Base-by-base conservation (phyloP, 2,329 filamentous ascomycete species). In the Lachnum nothofagi region DNA sequence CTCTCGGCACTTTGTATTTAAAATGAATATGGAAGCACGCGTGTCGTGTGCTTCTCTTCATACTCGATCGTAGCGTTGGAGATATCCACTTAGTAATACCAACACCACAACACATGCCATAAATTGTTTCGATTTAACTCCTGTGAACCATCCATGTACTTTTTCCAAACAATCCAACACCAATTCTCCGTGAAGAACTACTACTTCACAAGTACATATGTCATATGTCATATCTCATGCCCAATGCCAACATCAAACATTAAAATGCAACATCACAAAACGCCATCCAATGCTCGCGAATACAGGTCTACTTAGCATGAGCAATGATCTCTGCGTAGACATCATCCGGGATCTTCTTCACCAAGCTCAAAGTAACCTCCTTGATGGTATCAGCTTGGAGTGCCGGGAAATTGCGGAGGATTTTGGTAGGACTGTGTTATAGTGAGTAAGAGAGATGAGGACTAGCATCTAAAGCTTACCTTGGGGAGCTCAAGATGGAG, bases 311-410 rank as follows among this genome's bases (percentile, higher is more conserved):
- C 62, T 85, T 86, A 5, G 91, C 91, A 67, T 98, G 93, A 34
- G 78, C 76, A 44, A 96, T 83, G 62, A 98, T 89, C 66, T 95
- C 88, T 43, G 86, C 83, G 64, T 96, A 98, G 41, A 97, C 76
- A 57, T 94, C 86, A 54, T 90, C 83, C 2, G 93, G 91, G 46
- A 98, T 90, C 74, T 91, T 93, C 60, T 85, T 84, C 49, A 95
- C 86, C 61, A 96, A 86, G 44, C 85, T 83, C 59, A 96, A 82
- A 0, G 91, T 91, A 48, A 94, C 79, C 39, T 82, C 82, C 66
- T 94, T 93, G 62, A 95, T 86, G 57, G 85, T 82, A 60, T 88
- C 85, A 4, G 91, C 86, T 58, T 95, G 83, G 22, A 96, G 74
- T 4, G 86, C 80, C 5, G 91, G 91, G 60, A 96, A 89, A 2